Percentiles rank a stretch among this genome's conserved stretches.
Conservation (phyloP, 2,329 filamentous ascomycete species). For the Colletotrichum theobromicola region DNA sequence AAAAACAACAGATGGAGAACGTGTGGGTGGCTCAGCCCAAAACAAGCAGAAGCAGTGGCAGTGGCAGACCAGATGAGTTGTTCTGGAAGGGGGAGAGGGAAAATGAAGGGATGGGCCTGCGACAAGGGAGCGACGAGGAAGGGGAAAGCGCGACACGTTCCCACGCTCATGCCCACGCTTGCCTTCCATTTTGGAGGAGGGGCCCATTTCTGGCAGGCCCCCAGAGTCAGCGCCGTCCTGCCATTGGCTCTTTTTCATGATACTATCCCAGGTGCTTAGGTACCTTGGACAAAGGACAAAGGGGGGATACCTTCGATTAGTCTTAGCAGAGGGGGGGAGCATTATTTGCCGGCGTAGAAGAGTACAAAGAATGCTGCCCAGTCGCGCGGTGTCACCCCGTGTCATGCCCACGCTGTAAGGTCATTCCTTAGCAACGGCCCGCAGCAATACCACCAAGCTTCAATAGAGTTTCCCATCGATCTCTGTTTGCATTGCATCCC, state of each 20-base stretch:
- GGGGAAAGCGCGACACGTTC: slow-evolving; percentile 18
- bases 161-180: background rate
- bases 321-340: background rate
- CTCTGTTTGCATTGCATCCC: background rate
- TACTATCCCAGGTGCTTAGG: background rate
- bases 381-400: background rate
- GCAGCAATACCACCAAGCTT: background rate
- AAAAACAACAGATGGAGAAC: slow-evolving; percentile 18
- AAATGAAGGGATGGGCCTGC: slow-evolving; percentile 23
- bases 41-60: background rate
- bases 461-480: slow-evolving; percentile 14
- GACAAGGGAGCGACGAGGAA: slow-evolving; percentile 15
- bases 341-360: background rate
- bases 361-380: background rate
- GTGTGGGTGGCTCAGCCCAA: slow-evolving; percentile 22
- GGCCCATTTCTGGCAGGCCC: background rate
- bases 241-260: background rate
- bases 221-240: background rate
- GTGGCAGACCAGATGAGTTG: slow-evolving; percentile 7
- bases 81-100: slow-evolving; percentile 22
- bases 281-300: too few species aligned
- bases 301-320: too few species aligned
- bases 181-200: background rate
- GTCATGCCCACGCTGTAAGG: background rate
- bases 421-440: background rate